Evolutionary conservation across 768 basidiomycete genomes (phyloP), one percentile per base, ranked within the genome.

Genomic region (Psilocybe cyanescens): DNA sequence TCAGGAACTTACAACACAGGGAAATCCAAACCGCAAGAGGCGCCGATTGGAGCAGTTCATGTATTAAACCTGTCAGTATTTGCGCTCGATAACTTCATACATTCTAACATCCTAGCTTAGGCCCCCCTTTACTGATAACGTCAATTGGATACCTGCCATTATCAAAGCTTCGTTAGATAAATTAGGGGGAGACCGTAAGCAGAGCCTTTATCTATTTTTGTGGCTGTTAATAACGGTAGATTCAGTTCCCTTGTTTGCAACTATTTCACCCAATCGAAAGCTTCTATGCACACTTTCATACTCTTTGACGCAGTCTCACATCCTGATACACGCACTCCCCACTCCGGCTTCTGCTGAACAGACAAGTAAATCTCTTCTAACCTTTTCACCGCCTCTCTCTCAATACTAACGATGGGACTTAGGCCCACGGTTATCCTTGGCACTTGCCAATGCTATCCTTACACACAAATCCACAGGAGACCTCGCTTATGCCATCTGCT

Each of bases 161-260:
- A 76, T 91, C 30, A 72, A 82, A 62, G 79, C 80, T 7, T 72
- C 83, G 24, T 62, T 72, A 1, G 74, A 76, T 19, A 74, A 70
- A 48, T 72, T 75, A 8, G 84, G 85, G 16, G 79, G 77, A 75
- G 81, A 88, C 62, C 71, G 88, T 88, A 68, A 72, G 83, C 67
- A 9, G 19, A 17, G n/a, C 5, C 24, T 44, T 37, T 44, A 4
- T 28, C 29, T 56, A 52, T 28, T 19, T 24, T 52, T 49, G 57
- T 37, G 39, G 45, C 59, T 65, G 44, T 66, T 12, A 57, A 44
- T 61, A 58, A 3, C 52, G 5, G 14, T n/a, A 12, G 5, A 11
- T 44, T 14, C 62, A 93, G 91, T 89, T 59, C 88, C 90, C 3
- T 69, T 86, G 29, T 81, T 78, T 61, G 80, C 83, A 14, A 72